A percentile compares a stretch with the other conserved stretches of the same genome.
Evolutionary conservation across 2,329 filamentous ascomycete genomes (phyloP).

Genomic region (Fusarium metavorans): DNA sequence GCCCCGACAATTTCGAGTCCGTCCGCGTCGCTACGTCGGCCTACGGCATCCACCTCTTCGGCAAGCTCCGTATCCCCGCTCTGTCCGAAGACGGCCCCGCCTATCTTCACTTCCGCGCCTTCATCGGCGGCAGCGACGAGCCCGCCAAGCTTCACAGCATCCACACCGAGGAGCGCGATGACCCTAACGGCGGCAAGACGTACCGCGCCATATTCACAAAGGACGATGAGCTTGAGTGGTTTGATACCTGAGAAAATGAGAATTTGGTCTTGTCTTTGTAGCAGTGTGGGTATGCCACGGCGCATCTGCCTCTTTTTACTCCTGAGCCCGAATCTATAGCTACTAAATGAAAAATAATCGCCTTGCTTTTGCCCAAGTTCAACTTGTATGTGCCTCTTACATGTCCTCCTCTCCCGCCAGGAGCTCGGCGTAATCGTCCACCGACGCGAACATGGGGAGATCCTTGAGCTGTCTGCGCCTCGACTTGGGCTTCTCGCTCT

Average conservation of each 20-base stretch:
- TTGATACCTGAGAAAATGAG: constrained; percentile 55
- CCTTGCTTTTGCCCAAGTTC: constrained; percentile 17
- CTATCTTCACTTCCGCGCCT: constrained; percentile 89
- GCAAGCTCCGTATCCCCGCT: constrained; percentile 72
- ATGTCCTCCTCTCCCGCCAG: constrained; percentile 77
- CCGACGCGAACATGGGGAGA: constrained; percentile 92
- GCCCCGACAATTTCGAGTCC: constrained; percentile 84
- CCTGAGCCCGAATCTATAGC: constrained; percentile 27
- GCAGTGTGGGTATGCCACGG: constrained; percentile 7
- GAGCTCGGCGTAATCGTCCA: constrained; percentile 92
- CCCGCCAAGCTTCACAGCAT: constrained; percentile 87
- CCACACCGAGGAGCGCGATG: constrained; percentile 96
- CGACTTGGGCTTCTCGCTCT: constrained; percentile 59
- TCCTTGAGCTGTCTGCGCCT: constrained; percentile 89
- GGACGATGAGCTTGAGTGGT: constrained; percentile 84
- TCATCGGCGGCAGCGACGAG: constrained; percentile 85
- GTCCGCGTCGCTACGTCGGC: constrained; percentile 92
- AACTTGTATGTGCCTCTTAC: constrained; percentile 30
- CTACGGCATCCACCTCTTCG: constrained; percentile 82
- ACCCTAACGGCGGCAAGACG: constrained; percentile 87
- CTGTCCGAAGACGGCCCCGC: constrained; percentile 68
- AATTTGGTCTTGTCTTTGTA: constrained; percentile 14
- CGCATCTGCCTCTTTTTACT: constrained; percentile 32
- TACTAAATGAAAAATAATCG: constrained; percentile 29
- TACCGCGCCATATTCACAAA: constrained; percentile 94